A percentile compares a stretch with the other conserved stretches of the same genome.
Conservation (phyloP, 2,329 filamentous ascomycete genomes). For the Pyrenophora seminiperda region DNA sequence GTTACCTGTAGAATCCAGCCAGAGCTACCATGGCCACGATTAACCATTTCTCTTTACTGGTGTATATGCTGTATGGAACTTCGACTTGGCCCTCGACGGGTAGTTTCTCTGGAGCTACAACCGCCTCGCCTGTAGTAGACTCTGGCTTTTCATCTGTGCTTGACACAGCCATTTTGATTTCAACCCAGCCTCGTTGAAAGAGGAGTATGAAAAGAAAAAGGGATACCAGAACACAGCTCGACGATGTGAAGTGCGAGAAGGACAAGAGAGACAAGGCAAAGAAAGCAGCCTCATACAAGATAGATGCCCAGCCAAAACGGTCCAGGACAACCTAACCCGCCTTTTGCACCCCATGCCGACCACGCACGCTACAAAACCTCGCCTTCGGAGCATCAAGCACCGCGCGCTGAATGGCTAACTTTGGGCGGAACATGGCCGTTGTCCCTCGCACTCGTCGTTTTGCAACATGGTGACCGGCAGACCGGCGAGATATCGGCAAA, state of each 20-base stretch:
- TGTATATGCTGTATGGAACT: slow-evolving; percentile 38
- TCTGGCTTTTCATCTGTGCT: slow-evolving; percentile 22
- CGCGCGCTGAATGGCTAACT: slow-evolving; percentile 15
- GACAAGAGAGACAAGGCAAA: too few relatives aligned
- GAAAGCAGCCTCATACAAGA: too few relatives aligned
- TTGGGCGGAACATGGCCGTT: slow-evolving; percentile 9
- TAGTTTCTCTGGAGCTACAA: slow-evolving; percentile 8
- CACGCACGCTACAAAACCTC: slow-evolving; percentile 4
- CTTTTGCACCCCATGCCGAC: slow-evolving; percentile 4
- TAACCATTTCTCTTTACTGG: slow-evolving; percentile 37
- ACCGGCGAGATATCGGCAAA: slow-evolving; percentile 16
- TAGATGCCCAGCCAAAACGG: not conserved
- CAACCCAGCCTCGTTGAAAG: not conserved
- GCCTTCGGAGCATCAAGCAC: slow-evolving; percentile 29
- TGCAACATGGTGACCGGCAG: slow-evolving; percentile 3
- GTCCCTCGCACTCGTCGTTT: not conserved
- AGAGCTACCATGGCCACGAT: slow-evolving; percentile 40
- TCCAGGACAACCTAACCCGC: not conserved
- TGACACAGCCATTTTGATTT: slow-evolving; percentile 8
- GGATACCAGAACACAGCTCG: not conserved
- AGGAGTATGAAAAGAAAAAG: not conserved
- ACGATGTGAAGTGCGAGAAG: too few relatives aligned
- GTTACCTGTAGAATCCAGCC: slow-evolving; percentile 40
- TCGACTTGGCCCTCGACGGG: slow-evolving; percentile 23
- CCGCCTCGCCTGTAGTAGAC: slow-evolving; percentile 10